phyloP scores from a whole-genome alignment of 129 eudicot species.

The Centella asiatica region DNA sequence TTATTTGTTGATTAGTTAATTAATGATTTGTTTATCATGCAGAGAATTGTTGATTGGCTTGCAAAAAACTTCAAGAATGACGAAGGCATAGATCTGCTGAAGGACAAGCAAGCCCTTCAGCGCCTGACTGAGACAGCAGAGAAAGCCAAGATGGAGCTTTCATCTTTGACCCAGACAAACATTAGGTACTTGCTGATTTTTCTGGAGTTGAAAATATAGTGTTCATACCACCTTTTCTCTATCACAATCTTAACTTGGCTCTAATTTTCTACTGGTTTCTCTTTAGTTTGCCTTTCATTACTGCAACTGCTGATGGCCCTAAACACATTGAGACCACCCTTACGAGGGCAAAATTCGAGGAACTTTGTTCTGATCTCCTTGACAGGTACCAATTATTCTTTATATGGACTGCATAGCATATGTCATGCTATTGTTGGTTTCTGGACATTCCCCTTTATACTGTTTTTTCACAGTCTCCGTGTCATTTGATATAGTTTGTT shows the following conservation, averaged over 20 bases:
- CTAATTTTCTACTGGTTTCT: constrained; percentile 8
- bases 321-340: constrained; percentile 96
- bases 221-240: background rate
- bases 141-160: constrained; percentile 98
- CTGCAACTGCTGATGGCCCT: constrained; percentile 98
- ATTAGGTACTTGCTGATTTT: constrained; percentile 42
- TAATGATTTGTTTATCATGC: constrained; percentile 11
- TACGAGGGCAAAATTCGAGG: constrained; percentile 93
- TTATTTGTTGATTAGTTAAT: background rate
- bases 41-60: constrained; percentile 99
- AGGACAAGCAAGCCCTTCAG: constrained; percentile 98
- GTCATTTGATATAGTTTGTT: background rate
- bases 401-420: background rate
- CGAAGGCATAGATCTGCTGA: constrained; percentile 87
- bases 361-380: constrained; percentile 86
- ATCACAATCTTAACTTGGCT: background rate
- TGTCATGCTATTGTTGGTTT: background rate
- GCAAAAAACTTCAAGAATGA: constrained; percentile 72
- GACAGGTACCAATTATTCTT: constrained; percentile 53
- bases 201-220: background rate
- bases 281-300: constrained; percentile 84
- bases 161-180: constrained; percentile 84
- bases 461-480: background rate
- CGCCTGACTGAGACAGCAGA: constrained; percentile 96
- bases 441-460: background rate